Base-by-base conservation (phyloP, 768 basidiomycete species). In the Neoboletus magnificus region DNA sequence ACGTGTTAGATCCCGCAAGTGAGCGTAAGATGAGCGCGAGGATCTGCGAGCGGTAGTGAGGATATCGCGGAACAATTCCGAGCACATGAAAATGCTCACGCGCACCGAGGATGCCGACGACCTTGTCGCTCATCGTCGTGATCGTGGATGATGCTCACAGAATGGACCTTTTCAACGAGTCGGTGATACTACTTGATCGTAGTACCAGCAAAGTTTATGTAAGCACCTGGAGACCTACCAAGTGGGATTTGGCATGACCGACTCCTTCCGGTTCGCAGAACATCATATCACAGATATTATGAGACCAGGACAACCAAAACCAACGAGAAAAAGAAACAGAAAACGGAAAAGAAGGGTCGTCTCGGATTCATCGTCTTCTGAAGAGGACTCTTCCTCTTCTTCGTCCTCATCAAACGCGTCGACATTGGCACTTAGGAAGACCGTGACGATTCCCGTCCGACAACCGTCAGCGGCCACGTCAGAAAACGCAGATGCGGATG, bases 291-390 rank as follows among this genome's bases (percentile, higher is more conserved):
- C 33, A 35, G 36, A 36, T 18, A 18, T 18, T 18, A 48, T 68
- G 70, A 62, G 72, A 15, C 62, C 70, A 37, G 67, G 64, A 55
- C 71, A 71, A 56, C 66, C 29, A 10, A 66, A 74, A 48, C 61
- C 32, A 47, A 62, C 76, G 18, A 74, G 78, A 61, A 82, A 79
- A 68, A 69, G 81, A 47, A 76, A 70, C 33, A 74, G 82, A 57
- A 83, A 84, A 63, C 73, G 82, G 18, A 83, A 83, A 59, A 74
- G 81, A 74, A 76, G 80, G 49, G 72, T 78, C 11, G 72, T 65
- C 0, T 79, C 76, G 0, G 71, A 76, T 10, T 73, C 74, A 2
- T 76, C 74, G 1, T 77, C 76, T 23, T 81, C 77, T 11, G 77
- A 76, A 22, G 60, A 62, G 1, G 51, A 56, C 25, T 51, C 62